Base-by-base conservation (phyloP, 208 protist genomes). In the Hexamita inflata region DNA sequence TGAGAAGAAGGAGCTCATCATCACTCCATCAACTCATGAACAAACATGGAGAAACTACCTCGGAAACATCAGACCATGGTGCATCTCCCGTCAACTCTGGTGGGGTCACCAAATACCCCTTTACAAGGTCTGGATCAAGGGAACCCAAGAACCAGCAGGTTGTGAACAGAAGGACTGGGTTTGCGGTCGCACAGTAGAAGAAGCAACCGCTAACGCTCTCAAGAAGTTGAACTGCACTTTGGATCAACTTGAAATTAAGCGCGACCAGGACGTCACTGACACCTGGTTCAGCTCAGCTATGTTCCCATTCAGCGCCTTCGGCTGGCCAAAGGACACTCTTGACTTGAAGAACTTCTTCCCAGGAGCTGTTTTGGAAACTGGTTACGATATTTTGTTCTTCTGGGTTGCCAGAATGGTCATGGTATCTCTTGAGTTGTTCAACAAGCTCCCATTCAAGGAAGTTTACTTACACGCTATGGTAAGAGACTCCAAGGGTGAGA, bases 341-440 rank as follows among this genome's bases (percentile, higher is more conserved):
- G 93, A 96, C 77, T 89, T 94, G 80, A 78, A 92, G 66, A 82
- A 85, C 32, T 98, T 95, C 84, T 99, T 94, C 82, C 95, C 95
- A 53, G 92, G 83, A 41, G 79, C 82, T 29, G 74, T 98, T 11
- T 89, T 99, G 74, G 95, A 99, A 86, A 99, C 96, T 29, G 97
- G 97, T 30, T 81, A 90, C 67, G 96, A 99, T 85, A 99, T 99
- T 79, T 75, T 99, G 34, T 99, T 99, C 87, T 99, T 99, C 87
- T 99, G 97, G 97, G 97, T 99, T 2, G 95, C 96, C 28, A 85
- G 96, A 75, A 99, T 99, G 97, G 95, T 98, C n/a, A 99, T 99
- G 95, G 90, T 96, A 65, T 92, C 92, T 61, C 81, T 94, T 15
- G 82, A 94, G 76, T 87, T 99, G 35, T 96, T 89, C 24, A 89